Conservation (phyloP, 768 basidiomycete genomes). For the Calocybe gangraenosa region DNA sequence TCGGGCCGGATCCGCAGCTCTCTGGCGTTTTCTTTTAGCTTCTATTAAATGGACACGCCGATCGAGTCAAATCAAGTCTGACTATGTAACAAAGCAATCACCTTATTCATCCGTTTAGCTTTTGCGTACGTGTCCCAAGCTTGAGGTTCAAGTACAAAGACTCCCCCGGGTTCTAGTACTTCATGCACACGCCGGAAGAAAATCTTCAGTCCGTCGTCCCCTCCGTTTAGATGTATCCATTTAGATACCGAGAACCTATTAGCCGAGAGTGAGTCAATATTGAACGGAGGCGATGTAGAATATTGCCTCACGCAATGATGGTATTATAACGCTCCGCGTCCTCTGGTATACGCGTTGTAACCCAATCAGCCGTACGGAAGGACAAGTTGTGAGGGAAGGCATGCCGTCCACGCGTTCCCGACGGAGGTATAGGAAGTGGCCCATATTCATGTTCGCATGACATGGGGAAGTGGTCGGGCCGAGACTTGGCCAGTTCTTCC, state of each 20-base stretch:
- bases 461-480: conserved; percentile 63
- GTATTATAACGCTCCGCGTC: conserved; percentile 69
- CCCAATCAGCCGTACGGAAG: conserved; percentile 76
- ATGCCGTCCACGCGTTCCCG: conserved; percentile 24
- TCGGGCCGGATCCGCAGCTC: conserved; percentile 56
- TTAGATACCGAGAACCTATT: conserved; percentile 81
- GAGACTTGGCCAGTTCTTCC: conserved; percentile 4
- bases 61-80: neutral
- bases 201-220: conserved; percentile 62
- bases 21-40: conserved; percentile 57
- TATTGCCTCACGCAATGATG: conserved; percentile 63
- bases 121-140: conserved; percentile 82
- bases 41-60: conserved; percentile 24
- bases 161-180: conserved; percentile 58
- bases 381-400: conserved; percentile 76
- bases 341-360: conserved; percentile 45
- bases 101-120: conserved; percentile 65
- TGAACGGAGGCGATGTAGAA: neutral
- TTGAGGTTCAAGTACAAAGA: conserved; percentile 80
- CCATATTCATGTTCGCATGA: conserved; percentile 78
- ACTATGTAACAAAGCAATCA: conserved; percentile 17
- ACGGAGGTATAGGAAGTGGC: conserved; percentile 62
- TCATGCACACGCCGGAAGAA: conserved; percentile 66
- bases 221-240: conserved; percentile 86
- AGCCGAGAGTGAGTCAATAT: neutral